Conservation (phyloP, 2,329 filamentous ascomycete genomes). For the Bipolaris sorokiniana region DNA sequence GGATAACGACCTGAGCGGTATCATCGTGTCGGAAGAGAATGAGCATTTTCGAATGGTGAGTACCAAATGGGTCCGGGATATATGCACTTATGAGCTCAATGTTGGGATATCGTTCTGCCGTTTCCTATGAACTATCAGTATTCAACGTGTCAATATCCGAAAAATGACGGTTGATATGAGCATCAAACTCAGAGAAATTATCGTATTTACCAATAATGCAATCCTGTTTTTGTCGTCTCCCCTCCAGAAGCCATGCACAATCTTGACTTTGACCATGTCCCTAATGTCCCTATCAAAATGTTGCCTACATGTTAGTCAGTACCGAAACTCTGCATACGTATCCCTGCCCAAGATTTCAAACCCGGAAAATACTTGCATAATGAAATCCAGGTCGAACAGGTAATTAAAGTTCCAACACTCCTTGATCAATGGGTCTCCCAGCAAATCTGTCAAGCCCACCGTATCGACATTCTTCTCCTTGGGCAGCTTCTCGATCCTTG, state of each 20-base stretch:
- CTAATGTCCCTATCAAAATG: constrained; percentile 65
- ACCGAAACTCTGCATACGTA: not conserved
- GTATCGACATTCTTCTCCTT: constrained; percentile 68
- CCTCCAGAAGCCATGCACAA: constrained; percentile 72
- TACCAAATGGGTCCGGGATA: constrained; percentile 84
- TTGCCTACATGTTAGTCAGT: constrained; percentile 34
- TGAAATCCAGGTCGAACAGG: constrained; percentile 67
- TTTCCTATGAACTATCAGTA: constrained; percentile 56
- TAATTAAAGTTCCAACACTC: constrained; percentile 76
- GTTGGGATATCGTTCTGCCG: constrained; percentile 68
- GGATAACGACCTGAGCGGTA: constrained; percentile 78
- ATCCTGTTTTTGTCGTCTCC: constrained; percentile 67
- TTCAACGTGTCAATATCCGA: not conserved
- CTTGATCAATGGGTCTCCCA: constrained; percentile 75
- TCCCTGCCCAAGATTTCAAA: not conserved
- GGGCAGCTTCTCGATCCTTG: constrained; percentile 69
- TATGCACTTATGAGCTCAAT: constrained; percentile 74
- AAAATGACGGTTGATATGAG: too few species aligned
- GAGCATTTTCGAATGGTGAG: constrained; percentile 86
- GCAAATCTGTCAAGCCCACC: constrained; percentile 68
- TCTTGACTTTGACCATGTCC: constrained; percentile 60
- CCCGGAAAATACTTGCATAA: constrained; percentile 54
- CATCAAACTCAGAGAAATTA: not conserved
- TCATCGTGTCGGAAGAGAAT: constrained; percentile 80
- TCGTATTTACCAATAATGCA: constrained; percentile 60